Evolutionary conservation across 2,329 filamentous ascomycete genomes (phyloP).

Genomic region (Aspergillus brunneoviolaceus): DNA sequence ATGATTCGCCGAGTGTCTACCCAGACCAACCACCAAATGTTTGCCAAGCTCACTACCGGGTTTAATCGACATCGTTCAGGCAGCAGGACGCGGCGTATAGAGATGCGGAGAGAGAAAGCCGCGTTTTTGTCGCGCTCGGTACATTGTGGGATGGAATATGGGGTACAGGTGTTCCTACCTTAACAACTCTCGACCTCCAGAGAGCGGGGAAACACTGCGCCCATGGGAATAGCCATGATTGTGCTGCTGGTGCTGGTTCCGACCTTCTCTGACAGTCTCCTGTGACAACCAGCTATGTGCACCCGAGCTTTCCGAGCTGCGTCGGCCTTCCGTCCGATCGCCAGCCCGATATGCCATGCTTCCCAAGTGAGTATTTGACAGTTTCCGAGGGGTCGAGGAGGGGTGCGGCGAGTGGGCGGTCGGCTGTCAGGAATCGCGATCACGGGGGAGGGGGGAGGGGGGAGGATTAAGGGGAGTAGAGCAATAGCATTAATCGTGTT

Average conservation of each 20-base stretch:
- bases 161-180: constrained; percentile 30
- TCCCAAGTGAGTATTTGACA: constrained; percentile 15
- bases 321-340: constrained; percentile 34
- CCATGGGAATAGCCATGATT: constrained; percentile 24
- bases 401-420: constrained; percentile 1
- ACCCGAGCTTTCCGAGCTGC: constrained; percentile 44
- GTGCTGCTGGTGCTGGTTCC: constrained; percentile 20
- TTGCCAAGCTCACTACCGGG: neutral
- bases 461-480: constrained; percentile 5
- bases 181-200: constrained; percentile 27
- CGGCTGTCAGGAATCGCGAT: constrained; percentile 16
- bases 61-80: neutral
- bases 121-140: too few relatives aligned
- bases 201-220: constrained; percentile 29
- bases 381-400: neutral
- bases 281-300: constrained; percentile 41
- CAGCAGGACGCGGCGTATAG: neutral
- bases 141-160: neutral
- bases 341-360: constrained; percentile 37
- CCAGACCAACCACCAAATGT: neutral
- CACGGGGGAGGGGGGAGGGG: neutral
- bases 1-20: neutral
- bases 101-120: too few relatives aligned
- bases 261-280: constrained; percentile 38
- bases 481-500: constrained; percentile 5